Conservation (phyloP, 768 basidiomycete species). For the Nidularia sp. region DNA sequence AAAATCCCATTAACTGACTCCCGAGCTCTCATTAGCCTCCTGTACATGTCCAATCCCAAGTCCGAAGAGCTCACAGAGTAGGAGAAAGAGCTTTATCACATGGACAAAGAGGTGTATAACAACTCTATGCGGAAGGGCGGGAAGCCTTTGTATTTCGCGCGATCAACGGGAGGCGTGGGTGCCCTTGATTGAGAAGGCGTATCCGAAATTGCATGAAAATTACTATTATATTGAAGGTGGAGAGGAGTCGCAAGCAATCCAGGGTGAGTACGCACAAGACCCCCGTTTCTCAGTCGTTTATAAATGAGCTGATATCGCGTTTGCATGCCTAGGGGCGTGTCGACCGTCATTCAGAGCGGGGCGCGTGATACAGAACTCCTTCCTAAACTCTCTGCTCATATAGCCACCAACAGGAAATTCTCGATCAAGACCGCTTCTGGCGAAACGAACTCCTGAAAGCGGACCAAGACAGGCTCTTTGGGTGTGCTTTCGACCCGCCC, state of each 20-base stretch:
- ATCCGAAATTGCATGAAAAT: constrained; percentile 51
- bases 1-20: no score
- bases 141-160: constrained; percentile 46
- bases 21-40: constrained; percentile 24
- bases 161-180: constrained; percentile 53
- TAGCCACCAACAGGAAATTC: constrained; percentile 29
- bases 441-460: constrained; percentile 45
- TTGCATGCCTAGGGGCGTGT: constrained; percentile 30
- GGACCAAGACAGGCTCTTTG: constrained; percentile 49
- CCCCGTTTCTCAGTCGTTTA: no score
- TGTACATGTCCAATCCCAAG: constrained; percentile 46
- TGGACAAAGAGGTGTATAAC: constrained; percentile 44
- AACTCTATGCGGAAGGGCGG: constrained; percentile 38
- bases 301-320: no score
- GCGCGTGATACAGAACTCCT: no score
- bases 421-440: constrained; percentile 50
- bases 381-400: no score
- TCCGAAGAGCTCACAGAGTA: constrained; percentile 39
- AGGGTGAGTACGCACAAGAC: constrained; percentile 25
- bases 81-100: constrained; percentile 44
- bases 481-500: constrained; percentile 40
- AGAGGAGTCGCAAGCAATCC: constrained; percentile 43
- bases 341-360: constrained; percentile 34
- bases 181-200: constrained; percentile 55
- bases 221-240: constrained; percentile 41